These are phyloP conservation scores for Tuber microsphaerosporum DNA, from an alignment of 495 filamentous ascomycete genomes.

Conservation along the genomic window DNA sequence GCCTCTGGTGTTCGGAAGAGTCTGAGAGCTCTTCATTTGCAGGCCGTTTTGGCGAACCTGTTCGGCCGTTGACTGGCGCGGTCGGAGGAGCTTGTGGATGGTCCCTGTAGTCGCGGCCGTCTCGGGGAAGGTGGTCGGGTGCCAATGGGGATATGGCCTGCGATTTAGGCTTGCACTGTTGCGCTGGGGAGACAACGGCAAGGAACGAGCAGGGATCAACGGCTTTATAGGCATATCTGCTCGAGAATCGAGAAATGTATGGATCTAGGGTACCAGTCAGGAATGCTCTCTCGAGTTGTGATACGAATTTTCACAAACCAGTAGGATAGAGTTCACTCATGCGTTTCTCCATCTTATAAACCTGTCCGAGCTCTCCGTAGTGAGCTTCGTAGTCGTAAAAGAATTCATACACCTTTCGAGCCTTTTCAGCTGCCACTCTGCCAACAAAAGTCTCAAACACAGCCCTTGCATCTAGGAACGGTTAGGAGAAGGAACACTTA, in stretches of 20 bases:
- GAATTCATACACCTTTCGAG: constrained; percentile 76
- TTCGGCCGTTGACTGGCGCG: constrained; percentile 22
- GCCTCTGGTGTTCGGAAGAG: constrained; percentile 48
- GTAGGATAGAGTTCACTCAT: constrained; percentile 89
- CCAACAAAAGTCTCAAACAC: constrained; percentile 89
- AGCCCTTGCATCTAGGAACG: constrained; percentile 70
- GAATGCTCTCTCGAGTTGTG: constrained; percentile 5
- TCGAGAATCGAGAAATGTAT: constrained; percentile 63
- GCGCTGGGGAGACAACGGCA: constrained; percentile 71
- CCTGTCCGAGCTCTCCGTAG: constrained; percentile 82
- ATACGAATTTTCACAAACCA: constrained; percentile 25
- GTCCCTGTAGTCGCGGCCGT: constrained; percentile 22
- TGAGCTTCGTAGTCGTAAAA: constrained; percentile 93
- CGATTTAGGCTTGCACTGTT: constrained; percentile 63
- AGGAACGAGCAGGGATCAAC: constrained; percentile 73
- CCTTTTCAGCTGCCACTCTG: constrained; percentile 63
- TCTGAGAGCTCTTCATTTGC: constrained; percentile 36
- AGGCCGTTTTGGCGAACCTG: constrained; percentile 32
- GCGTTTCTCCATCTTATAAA: constrained; percentile 80
- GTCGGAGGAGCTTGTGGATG: constrained; percentile 18
- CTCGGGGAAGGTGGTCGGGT: constrained; percentile 44
- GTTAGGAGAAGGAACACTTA: constrained; percentile 17
- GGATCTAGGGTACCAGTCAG: constrained; percentile 51
- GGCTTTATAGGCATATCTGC: constrained; percentile 59
- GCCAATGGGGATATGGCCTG: constrained; percentile 42